These are phyloP conservation scores for Alternaria novae-zelandiae DNA, from an alignment of 2,329 filamentous ascomycete genomes.

Conservation along the genomic window DNA sequence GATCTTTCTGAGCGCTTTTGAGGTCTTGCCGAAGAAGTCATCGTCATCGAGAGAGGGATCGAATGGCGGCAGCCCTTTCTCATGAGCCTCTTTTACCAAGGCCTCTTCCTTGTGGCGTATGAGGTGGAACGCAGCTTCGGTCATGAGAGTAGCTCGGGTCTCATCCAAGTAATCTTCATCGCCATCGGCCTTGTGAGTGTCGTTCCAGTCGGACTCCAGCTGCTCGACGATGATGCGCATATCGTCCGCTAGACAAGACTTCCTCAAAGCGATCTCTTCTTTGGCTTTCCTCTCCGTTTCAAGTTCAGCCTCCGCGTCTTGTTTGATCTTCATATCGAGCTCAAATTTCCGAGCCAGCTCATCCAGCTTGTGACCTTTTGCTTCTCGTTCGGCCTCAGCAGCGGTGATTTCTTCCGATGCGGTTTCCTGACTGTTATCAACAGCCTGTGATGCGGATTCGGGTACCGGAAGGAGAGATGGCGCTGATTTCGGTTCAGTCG, in stretches of 20 bases:
- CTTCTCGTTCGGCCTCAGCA: background rate
- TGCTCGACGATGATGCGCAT: background rate
- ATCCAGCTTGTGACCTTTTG: background rate
- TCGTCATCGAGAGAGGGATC: background rate
- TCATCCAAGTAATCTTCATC: background rate
- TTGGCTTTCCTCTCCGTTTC: background rate
- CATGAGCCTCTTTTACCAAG: background rate
- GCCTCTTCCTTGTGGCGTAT: background rate
- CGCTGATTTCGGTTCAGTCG: background rate
- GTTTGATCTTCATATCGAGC: background rate
- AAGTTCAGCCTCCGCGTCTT: background rate
- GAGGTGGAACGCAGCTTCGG: background rate
- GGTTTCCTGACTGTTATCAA: too few relatives aligned
- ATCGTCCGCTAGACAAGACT: background rate
- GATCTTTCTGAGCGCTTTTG: background rate
- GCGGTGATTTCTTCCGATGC: background rate
- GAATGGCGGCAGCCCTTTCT: background rate
- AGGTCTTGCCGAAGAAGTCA: background rate
- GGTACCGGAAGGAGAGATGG: background rate
- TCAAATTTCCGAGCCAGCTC: background rate
- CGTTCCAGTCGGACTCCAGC: background rate
- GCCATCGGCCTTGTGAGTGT: background rate
- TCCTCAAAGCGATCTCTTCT: background rate
- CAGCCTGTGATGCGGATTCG: background rate
- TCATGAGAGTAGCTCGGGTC: background rate